phyloP scores from a whole-genome alignment of 306 rosid genomes.

The Prunus mira region DNA sequence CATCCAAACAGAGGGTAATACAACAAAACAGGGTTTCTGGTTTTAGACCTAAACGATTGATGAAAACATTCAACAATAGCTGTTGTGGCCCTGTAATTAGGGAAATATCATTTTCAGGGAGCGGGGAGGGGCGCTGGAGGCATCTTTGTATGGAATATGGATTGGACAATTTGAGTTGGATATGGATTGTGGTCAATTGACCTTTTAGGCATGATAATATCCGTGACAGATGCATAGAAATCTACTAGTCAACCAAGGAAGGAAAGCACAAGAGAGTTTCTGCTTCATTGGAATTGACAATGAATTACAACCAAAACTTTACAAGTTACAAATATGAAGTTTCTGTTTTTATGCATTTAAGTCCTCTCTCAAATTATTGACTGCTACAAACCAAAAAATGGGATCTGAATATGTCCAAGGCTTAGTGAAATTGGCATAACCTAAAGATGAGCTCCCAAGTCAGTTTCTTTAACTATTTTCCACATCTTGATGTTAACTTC shows the following conservation, averaged over 20 bases:
- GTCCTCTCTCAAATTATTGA: not conserved
- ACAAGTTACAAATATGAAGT: not conserved
- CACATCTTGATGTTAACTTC: not conserved
- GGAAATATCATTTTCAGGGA: slow-evolving; percentile 5
- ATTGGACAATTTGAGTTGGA: not conserved
- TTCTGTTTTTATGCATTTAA: not conserved
- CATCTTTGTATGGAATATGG: no score
- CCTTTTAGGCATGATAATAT: not conserved
- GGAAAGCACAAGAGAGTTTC: not conserved
- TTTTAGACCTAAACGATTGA: not conserved
- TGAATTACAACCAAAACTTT: not conserved
- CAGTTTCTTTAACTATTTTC: not conserved
- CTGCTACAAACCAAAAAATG: not conserved
- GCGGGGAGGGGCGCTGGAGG: no score
- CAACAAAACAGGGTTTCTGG: not conserved
- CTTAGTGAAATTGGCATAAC: not conserved
- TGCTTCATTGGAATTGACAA: not conserved
- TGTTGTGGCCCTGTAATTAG: not conserved
- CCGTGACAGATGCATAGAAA: not conserved
- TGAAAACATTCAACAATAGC: not conserved
- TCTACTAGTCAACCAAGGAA: not conserved
- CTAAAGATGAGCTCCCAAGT: not conserved
- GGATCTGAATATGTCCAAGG: not conserved
- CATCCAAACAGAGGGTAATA: no score
- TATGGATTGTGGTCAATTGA: not conserved